Percentiles rank a stretch among this genome's conserved stretches.
Evolutionary conservation across 2,329 filamentous ascomycete genomes (phyloP).

Genomic region (Drechslerella stenobrocha): DNA sequence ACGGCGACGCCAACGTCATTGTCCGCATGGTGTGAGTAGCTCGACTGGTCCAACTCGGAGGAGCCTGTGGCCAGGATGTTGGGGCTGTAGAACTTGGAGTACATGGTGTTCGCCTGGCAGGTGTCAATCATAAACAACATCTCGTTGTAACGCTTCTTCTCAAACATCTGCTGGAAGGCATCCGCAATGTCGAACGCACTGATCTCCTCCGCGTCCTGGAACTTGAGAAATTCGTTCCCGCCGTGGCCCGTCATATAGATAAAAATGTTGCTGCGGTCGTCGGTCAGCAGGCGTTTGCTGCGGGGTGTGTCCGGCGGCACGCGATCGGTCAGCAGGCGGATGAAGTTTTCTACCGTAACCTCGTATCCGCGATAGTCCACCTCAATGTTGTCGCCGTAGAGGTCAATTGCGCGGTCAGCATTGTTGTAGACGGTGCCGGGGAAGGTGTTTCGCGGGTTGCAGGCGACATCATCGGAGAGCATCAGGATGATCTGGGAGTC

Average conservation of each 20-base stretch:
- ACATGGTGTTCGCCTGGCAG: constrained; percentile 99
- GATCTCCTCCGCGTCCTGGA: constrained; percentile 97
- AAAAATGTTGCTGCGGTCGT: constrained; percentile 92
- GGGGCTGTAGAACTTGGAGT: constrained; percentile 94
- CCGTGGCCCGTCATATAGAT: constrained; percentile 99
- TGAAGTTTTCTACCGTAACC: constrained; percentile 98
- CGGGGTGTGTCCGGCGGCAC: constrained; percentile 92
- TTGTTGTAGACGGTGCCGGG: constrained; percentile 98
- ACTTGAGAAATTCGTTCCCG: constrained; percentile 96
- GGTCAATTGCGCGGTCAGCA: constrained; percentile 87
- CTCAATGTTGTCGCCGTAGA: constrained; percentile 98
- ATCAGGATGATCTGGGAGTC: constrained; percentile 99
- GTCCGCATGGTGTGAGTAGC: constrained; percentile 96
- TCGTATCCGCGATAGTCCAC: constrained; percentile 98
- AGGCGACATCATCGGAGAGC: constrained; percentile 99
- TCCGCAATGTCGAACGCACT: constrained; percentile 94
- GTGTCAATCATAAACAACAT: constrained; percentile 99
- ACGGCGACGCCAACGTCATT: constrained; percentile 97
- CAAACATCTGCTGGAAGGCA: constrained; percentile 99
- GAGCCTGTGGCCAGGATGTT: constrained; percentile 99
- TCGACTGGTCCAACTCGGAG: constrained; percentile 91
- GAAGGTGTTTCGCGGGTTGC: constrained; percentile 97
- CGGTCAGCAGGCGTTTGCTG: constrained; percentile 89
- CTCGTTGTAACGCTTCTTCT: constrained; percentile 99
- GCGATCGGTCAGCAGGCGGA: constrained; percentile 88